Conservation (phyloP, 2,329 filamentous ascomycete species). For the Clarireedia homoeocarpa region DNA sequence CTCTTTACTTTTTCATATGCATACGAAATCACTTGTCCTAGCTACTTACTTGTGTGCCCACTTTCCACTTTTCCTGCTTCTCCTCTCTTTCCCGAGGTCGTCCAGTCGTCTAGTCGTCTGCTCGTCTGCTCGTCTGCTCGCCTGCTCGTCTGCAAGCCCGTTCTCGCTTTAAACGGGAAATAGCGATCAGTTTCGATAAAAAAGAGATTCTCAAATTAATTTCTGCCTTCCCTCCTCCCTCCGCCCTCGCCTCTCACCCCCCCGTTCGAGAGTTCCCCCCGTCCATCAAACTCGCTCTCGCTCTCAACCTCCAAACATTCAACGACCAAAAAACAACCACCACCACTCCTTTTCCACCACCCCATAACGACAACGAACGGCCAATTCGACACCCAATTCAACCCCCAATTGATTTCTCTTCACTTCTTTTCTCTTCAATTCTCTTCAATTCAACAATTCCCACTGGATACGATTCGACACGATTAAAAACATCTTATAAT, state of each 20-base stretch:
- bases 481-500: neutral
- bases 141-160: no score
- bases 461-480: neutral
- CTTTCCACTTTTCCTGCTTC: no score
- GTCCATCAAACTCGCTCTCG: no score
- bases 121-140: no score
- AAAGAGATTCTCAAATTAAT: neutral
- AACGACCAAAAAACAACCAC: neutral
- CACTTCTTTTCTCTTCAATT: neutral
- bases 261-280: neutral
- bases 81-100: no score
- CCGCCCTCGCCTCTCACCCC: neutral
- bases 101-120: no score
- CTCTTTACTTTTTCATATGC: no score
- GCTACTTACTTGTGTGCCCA: no score
- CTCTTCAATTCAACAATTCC: neutral
- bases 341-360: neutral
- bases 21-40: no score
- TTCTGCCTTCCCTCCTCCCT: neutral
- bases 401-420: neutral
- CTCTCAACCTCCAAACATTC: neutral
- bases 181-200: neutral
- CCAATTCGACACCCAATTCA: neutral
- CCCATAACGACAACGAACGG: neutral
- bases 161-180: neutral